Evolutionary conservation across 768 basidiomycete genomes (phyloP).

Genomic region (Hericium coralloides): DNA sequence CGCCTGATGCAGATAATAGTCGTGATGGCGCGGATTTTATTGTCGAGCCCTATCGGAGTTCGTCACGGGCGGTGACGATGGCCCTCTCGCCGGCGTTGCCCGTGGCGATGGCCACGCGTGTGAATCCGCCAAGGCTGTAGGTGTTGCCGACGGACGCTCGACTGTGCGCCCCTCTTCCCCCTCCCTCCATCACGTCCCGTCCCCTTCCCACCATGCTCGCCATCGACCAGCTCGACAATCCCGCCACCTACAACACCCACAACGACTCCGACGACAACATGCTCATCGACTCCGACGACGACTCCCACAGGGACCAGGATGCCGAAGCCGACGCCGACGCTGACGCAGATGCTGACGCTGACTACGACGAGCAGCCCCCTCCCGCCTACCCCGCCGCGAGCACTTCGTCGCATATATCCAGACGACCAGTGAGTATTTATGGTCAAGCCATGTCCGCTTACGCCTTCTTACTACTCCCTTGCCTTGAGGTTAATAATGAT

Average conservation of each 20-base stretch:
- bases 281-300: constrained; percentile 58
- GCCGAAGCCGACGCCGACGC: constrained; percentile 51
- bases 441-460: constrained; percentile 2
- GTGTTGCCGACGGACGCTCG: constrained; percentile 27
- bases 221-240: constrained; percentile 15
- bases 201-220: constrained; percentile 10
- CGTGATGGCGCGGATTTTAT: constrained; percentile 6
- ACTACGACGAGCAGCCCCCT: constrained; percentile 30
- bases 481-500: constrained; percentile 24
- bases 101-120: constrained; percentile 27
- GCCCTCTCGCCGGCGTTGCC: constrained; percentile 25
- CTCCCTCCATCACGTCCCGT: constrained; percentile 13
- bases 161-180: constrained; percentile 17
- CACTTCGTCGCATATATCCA: constrained; percentile 26
- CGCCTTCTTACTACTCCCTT: constrained; percentile 8
- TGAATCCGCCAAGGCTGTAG: constrained; percentile 25
- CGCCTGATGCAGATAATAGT: constrained; percentile 17
- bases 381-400: constrained; percentile 29
- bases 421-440: constrained; percentile 21
- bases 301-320: constrained; percentile 23
- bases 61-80: constrained; percentile 28
- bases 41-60: constrained; percentile 22
- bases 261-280: constrained; percentile 48
- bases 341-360: constrained; percentile 56
- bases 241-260: constrained; percentile 20